These are phyloP conservation scores for Dinochytrium kinnereticum DNA, from an alignment of 371 early-diverging fungal genomes.

Conservation along the genomic window DNA sequence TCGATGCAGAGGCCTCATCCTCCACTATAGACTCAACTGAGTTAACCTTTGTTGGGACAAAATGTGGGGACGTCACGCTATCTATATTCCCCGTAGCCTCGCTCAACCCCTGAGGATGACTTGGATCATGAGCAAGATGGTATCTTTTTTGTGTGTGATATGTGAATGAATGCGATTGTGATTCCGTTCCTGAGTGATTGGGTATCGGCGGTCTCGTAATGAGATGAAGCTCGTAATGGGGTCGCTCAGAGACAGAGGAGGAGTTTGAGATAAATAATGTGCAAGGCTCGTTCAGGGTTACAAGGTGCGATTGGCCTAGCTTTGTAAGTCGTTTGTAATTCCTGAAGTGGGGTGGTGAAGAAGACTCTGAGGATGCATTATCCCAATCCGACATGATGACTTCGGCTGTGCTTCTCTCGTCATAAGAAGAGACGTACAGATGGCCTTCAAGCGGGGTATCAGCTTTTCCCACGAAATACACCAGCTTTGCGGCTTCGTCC, in stretches of 20 bases:
- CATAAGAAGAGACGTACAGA: constrained; percentile 66
- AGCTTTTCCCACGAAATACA: constrained; percentile 72
- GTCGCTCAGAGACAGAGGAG: constrained; percentile 58
- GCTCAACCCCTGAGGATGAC: no score
- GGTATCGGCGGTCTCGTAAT: neutral
- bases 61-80: neutral
- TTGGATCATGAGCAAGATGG: neutral
- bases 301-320: constrained; percentile 63
- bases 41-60: no score
- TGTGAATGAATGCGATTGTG: neutral
- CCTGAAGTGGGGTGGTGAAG: no score
- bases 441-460: constrained; percentile 73
- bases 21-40: neutral
- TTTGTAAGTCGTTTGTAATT: constrained; percentile 53
- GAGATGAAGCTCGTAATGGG: constrained; percentile 6
- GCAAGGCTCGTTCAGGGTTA: constrained; percentile 54
- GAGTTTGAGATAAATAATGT: constrained; percentile 61
- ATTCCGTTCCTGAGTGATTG: neutral
- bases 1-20: neutral
- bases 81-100: neutral
- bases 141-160: neutral
- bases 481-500: constrained; percentile 62
- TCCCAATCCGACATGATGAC: no score
- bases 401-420: constrained; percentile 40
- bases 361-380: no score